A percentile compares a stretch with the other conserved stretches of the same genome.
These are phyloP conservation scores for Elaeis guineensis DNA, from an alignment of 176 grass and related monocot species.

Conservation along the genomic window DNA sequence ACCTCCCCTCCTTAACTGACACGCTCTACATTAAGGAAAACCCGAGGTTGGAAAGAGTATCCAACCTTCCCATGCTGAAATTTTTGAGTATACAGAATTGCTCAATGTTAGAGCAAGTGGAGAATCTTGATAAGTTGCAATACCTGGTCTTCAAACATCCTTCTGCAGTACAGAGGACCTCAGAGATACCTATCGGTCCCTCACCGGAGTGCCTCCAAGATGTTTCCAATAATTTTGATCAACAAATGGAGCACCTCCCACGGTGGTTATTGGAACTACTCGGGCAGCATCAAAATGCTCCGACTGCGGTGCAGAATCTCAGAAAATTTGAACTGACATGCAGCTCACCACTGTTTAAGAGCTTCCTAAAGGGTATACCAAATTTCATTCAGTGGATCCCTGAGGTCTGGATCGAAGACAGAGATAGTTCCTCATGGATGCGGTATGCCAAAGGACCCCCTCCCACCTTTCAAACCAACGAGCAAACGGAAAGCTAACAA, in stretches of 20 bases:
- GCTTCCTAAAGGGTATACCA: too few relatives aligned
- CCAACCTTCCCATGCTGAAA: slow-evolving; percentile 10
- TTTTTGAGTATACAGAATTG: neutral
- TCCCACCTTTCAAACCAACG: too few relatives aligned
- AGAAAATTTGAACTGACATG: too few relatives aligned
- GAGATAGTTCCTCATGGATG: too few relatives aligned
- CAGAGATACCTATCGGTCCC: too few relatives aligned
- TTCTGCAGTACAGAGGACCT: too few relatives aligned
- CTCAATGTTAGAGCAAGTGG: slow-evolving; percentile 4
- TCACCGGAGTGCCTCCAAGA: too few relatives aligned
- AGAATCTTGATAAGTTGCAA: slow-evolving; percentile 3
- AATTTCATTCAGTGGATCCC: too few relatives aligned
- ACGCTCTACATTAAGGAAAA: neutral
- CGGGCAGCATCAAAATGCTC: neutral
- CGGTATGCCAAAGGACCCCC: too few relatives aligned
- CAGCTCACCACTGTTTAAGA: too few relatives aligned
- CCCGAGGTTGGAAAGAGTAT: slow-evolving; percentile 12
- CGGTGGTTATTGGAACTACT: slow-evolving; percentile 8
- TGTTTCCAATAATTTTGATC: neutral
- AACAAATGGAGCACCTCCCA: neutral
- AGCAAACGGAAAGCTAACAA: too few relatives aligned
- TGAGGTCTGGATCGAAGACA: too few relatives aligned
- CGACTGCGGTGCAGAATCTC: neutral
- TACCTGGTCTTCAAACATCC: neutral
- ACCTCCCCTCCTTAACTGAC: slow-evolving; percentile 7